Evolutionary conservation across 225 moss, liverwort and hornwort species (phyloP), one percentile per base, ranked within the genome.

Genomic region (Marchantia paleacea): DNA sequence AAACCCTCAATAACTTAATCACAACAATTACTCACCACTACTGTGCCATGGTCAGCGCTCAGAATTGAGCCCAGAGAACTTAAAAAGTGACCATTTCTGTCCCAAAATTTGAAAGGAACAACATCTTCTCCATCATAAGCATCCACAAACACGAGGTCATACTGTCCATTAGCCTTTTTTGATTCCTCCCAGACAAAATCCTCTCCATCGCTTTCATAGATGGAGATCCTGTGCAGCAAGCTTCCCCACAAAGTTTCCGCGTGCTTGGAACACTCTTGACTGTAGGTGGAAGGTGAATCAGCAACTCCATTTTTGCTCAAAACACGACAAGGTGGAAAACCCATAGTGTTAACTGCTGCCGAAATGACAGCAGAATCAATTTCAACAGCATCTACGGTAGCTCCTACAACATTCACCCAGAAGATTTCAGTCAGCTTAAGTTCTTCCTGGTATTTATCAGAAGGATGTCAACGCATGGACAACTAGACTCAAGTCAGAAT

Each of bases 61-160:
- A 93, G 80, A 18, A 95, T 81, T 65, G 83, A 82, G 83, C 82
- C 86, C 66, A 99, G 89, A 78, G 48, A 81, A 55, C 83, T 83
- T 75, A 95, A 72, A 80, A 99, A 99, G 7, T 86, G 79, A 47
- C 94, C 97, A 78, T 86, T 75, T 83, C 87, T 88, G 70, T 88
- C 84, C 91, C 92, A 99, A 24, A 99, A 78, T 77, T 88, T 85
- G 52, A 76, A 79, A 22, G 97, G 95, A n/a, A 99, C 92, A 72
- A 86, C 75, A 83, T 99, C 92, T 60, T 92, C 86, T 63, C 97
- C 97, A 82, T 99, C 95, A 79, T 89, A 99, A 28, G 97, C 97
- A 75, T 99, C 97, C 84, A 99, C 92, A 65, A 93, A 95, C 61
- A 95, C 87, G 63, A 99, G 84, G 85, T 99, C 95, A 78, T 95